Base-by-base conservation (phyloP, 495 filamentous ascomycete genomes). In the Daldinia concentrica region DNA sequence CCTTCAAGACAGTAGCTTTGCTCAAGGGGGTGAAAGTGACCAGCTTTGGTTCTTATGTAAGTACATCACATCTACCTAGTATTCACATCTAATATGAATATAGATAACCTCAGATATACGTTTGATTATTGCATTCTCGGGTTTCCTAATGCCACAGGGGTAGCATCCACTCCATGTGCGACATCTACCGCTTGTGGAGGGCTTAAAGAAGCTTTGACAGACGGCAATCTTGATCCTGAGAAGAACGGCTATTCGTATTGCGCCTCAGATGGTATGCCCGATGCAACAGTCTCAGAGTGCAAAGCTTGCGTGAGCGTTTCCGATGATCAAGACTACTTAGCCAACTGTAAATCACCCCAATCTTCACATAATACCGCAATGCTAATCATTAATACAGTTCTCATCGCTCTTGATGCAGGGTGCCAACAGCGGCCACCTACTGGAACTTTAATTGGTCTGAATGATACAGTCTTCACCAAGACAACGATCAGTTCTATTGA, bases 21-120 rank as follows among this genome's bases (percentile, higher is more conserved):
- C 79, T 0, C 77, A 81, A 41, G 79, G 76, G 6, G 56, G 29
- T 4, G 83, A 85, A 76, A 86, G 64, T 43, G 85, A 87, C 68
- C 82, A 82, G 56, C 76, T 75, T 60, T 86, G 83, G 85, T 86
- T 86, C 65, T 71, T 86, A 12, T 86, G 84, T 86, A 76, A 78
- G 84, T 76, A 1, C 5, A 48, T 41, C 8, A 0, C 8, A 39
- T 2, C 15, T 17, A 45, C 45, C 11, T 37, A 6, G 19, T 37
- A 27, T 43, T 12, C 24, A 37, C 6, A 37, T 72, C 75, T 80
- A 26, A 81, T 69, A 39, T 36, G 6, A 29, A 4, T 5, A 7
- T 9, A 85, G 83, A 84, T 58, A 85, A 85, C 70, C 64, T 83
- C 27, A 73, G 83, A 74, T 84, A 84, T 63, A 71, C 78, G 9